phyloP scores from a whole-genome alignment of 2,329 filamentous ascomycete species.

The Phoma sp. region DNA sequence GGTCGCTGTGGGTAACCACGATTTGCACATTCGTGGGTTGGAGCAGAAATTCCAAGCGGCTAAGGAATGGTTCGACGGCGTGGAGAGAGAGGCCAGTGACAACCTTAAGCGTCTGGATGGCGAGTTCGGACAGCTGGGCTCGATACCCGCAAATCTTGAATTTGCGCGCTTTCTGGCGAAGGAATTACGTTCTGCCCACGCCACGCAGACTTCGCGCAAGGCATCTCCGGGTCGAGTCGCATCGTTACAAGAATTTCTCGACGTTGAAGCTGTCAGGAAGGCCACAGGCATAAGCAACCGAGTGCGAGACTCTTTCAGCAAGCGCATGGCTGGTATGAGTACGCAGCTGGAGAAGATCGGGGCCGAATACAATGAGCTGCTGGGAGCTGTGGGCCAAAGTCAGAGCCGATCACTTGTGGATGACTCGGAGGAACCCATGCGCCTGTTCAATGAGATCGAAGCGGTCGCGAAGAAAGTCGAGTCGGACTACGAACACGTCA shows the following conservation, averaged over 20 bases:
- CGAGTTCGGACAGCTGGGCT: conserved; percentile 68
- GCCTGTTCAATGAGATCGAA: conserved; percentile 83
- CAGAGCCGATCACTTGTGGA: conserved; percentile 60
- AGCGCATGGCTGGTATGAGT: conserved; percentile 53
- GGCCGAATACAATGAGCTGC: conserved; percentile 53
- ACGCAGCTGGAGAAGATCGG: conserved; percentile 50
- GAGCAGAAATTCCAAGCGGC: conserved; percentile 75
- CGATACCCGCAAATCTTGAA: conserved; percentile 67
- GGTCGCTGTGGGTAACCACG: conserved; percentile 84
- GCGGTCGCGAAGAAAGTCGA: conserved; percentile 85
- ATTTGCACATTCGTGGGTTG: conserved; percentile 73
- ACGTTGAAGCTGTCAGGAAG: conserved; percentile 72
- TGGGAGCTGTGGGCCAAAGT: conserved; percentile 52
- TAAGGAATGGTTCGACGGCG: conserved; percentile 71
- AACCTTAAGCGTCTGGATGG: conserved; percentile 71
- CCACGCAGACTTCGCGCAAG: conserved; percentile 31
- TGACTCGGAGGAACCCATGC: conserved; percentile 67
- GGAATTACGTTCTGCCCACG: conserved; percentile 37
- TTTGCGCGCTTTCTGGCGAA: conserved; percentile 62
- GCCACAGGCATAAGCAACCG: conserved; percentile 71
- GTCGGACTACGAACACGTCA: conserved; percentile 80
- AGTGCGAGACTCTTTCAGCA: conserved; percentile 68
- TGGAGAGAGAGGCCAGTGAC: conserved; percentile 70
- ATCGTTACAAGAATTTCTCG: conserved; percentile 64
- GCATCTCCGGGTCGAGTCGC: conserved; percentile 24